Conservation (phyloP, 163 green algal genomes). For the Botryococcus braunii region DNA sequence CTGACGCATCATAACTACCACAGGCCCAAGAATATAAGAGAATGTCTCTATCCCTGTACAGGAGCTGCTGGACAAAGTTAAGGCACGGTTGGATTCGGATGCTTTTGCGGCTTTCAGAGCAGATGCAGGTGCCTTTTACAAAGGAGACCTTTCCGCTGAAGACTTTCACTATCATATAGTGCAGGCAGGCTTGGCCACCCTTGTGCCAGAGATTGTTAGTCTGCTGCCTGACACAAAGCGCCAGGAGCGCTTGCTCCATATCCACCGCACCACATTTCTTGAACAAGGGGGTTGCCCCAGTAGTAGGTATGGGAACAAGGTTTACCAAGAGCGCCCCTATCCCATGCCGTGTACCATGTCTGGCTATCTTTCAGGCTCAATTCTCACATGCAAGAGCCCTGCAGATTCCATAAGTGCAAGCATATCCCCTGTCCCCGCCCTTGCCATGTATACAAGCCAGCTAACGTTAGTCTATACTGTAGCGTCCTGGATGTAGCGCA, state of each 20-base stretch:
- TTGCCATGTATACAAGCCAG: too few species aligned
- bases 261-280: conserved; percentile 8
- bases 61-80: conserved; percentile 51
- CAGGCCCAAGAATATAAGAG: too few species aligned
- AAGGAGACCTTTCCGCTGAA: conserved; percentile 16
- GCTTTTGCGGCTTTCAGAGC: conserved; percentile 19
- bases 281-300: neutral
- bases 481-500: too few species aligned
- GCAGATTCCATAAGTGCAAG: neutral
- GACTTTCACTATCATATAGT: conserved; percentile 32
- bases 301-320: neutral
- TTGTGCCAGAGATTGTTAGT: conserved; percentile 59
- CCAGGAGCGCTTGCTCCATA: conserved; percentile 2
- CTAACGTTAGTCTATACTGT: too few species aligned
- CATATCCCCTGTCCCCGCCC: conserved; percentile 10
- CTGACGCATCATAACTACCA: too few species aligned
- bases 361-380: neutral
- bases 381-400: neutral
- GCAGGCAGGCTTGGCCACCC: conserved; percentile 19
- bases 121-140: conserved; percentile 32
- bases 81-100: conserved; percentile 23
- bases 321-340: neutral
- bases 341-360: neutral
- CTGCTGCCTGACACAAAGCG: conserved; percentile 42
- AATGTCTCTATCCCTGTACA: conserved; percentile 1